Base-by-base conservation (phyloP, 495 filamentous ascomycete species). In the Aspergillus conjunctus region DNA sequence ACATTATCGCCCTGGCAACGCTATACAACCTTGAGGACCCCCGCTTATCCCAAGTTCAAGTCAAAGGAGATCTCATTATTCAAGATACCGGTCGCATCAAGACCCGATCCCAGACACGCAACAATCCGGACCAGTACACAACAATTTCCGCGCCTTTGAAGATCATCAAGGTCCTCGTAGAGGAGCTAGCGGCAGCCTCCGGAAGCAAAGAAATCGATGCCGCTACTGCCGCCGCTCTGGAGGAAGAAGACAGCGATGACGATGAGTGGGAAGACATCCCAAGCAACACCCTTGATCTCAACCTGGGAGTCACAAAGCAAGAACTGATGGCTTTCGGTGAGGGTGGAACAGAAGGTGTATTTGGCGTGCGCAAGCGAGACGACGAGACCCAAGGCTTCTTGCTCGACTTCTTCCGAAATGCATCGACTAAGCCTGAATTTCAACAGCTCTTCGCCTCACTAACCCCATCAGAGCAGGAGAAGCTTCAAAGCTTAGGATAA, bases 201-300 rank as follows among this genome's bases (percentile, higher is more conserved):
- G 87, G 88, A 15, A 79, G 65, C 63, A 74, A 73, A 51, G 78
- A 80, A 14, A 83, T 87, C 12, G 80, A 83, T 31, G 84, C 82
- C 1, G 79, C 81, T 0, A 77, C 78, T 1, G 80, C 81, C 0
- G 82, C 79, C 0, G 80, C 83, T 18, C 73, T 84, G 17, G 77
- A 83, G 22, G 81, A 84, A 39, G 80, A 77, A 45, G 82, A 82
- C 45, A 87, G 84, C 53, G 85, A 85, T 22, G 80, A 89, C 46
- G 92, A 90, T 54, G 89, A 90, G 31, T 97, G 94, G 94, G 94
- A 98, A 72, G 94, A 97, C 70, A 80, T 93, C n/a, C 84, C 85
- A 14, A 68, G 69, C 37, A 84, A 87, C 55, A 79, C 80, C 3
- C 68, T 95, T 10, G 92, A 95, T 70, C 83, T 97, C 20, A 83